Evolutionary conservation across 768 basidiomycete species (phyloP), one percentile per base, ranked within the genome.

Genomic region (Macrolepiota fuliginosa): DNA sequence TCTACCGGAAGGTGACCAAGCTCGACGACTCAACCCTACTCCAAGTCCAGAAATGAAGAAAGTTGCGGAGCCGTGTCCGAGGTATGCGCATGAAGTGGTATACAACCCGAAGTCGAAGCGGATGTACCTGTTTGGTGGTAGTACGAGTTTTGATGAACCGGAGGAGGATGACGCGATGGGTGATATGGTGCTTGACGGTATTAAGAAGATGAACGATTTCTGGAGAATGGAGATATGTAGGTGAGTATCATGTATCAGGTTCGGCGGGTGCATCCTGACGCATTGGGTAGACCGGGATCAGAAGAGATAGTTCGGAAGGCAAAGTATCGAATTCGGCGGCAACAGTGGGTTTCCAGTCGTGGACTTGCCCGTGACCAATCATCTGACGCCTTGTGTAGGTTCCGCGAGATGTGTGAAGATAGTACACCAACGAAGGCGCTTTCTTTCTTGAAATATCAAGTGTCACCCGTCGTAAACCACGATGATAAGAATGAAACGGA

Each of bases 11-110:
- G 59, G 29, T 4, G 74, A 76, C 56, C 68, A 74, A 29, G 66
- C 69, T 32, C 64, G 62, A 49, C 57, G 58, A 5, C 56, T 42
- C 5, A 56, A 63, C 12, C 51, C 52, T 17, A 54, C 13, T 22
- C 51, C 59, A 17, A 35, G 13, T 36, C 17, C 59, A 5, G 52
- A 19, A 36, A 19, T 29, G n/a, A 61, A 54, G 32, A 59, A 27
- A 42, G n/a, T 42, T 15, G 78, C 78, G 17, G 76, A 76, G 42
- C 90, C 91, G 0, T 63, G 76, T 3, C 82, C 91, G 6, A 78
- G 91, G 55, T 92, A 88, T 67, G 91, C 91, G 2, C 89, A 92
- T 67, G 90, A 92, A 70, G 84, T 91, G 12, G 88, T 88, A 45
- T 92, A 91, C 63, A 86, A 91, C 65, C 74, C 83, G 1, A 73